Conservation (phyloP, 1,139 yeast species). For the Debaryomyces sp. region DNA sequence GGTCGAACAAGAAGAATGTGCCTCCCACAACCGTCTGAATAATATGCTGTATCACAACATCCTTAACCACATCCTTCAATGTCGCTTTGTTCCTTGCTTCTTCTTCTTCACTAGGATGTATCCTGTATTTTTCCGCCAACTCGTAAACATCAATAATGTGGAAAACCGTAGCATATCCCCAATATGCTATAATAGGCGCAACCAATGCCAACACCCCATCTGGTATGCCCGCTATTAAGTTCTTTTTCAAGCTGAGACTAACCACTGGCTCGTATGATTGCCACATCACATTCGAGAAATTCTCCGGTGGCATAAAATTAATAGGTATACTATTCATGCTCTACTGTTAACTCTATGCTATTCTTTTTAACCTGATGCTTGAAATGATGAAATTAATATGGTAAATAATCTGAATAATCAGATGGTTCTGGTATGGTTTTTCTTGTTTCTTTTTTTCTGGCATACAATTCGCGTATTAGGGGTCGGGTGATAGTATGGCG, state of each 20-base stretch:
- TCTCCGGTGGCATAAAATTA: constrained; percentile 10
- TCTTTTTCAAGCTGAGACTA: constrained; percentile 28
- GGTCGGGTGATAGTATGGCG: neutral
- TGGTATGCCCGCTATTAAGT: constrained; percentile 58
- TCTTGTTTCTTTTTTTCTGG: constrained; percentile 1
- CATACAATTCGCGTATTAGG: constrained; percentile 5
- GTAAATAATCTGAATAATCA: neutral
- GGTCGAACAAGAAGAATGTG: constrained; percentile 57
- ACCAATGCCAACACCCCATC: constrained; percentile 76
- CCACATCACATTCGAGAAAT: constrained; percentile 12
- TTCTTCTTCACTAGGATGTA: constrained; percentile 91
- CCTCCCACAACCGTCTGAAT: constrained; percentile 77
- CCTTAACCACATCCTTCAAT: constrained; percentile 67
- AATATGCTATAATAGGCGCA: constrained; percentile 80
- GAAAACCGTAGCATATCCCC: constrained; percentile 76
- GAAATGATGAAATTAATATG: neutral
- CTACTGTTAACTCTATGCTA: neutral
- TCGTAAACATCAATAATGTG: constrained; percentile 73
- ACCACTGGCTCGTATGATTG: constrained; percentile 16
- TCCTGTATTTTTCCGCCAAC: constrained; percentile 79
- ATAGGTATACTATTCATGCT: constrained; percentile 4
- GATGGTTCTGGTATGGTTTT: neutral
- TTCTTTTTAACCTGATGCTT: neutral
- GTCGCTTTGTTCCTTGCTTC: constrained; percentile 73
- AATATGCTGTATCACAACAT: constrained; percentile 81